Base-by-base conservation (phyloP, 164 flowering plant genomes). In the Vitis amurensis region DNA sequence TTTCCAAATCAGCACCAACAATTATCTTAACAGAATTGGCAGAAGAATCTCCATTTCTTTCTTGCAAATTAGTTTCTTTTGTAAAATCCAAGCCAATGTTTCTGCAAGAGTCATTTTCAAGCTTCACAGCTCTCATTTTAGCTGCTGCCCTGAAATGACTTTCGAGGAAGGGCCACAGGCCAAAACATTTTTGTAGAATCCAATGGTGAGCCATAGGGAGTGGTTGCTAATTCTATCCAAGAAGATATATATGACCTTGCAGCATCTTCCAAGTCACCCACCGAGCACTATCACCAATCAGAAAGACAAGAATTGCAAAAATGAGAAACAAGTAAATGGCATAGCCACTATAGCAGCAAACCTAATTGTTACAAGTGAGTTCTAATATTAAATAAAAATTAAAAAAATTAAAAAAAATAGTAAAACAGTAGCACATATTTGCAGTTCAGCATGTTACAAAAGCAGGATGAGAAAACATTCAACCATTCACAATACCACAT, bases 141-240 rank as follows among this genome's bases (percentile, higher is more conserved):
- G 99, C 98, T 37, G 97, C 97, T 64, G 97, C 97, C 82, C 77
- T 87, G 70, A 87, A 76, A 73, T 92, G 97, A 75, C 97, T 93
- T 93, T 68, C 98, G 87, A 66, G 99, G 97, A 67, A 83, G 85
- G 29, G 91, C 86, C 19, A 83, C 90, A 17, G 99, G 99, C 97
- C 97, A 93, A 81, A 89, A 93, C 94, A 96, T 89, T 85, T 91
- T 93, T 73, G 91, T 67, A 63, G 92, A 73, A 81, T 96, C 99
- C 68, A 93, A 75, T 17, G 82, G 75, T 56, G 97, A 91, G 61
- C 99, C 98, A 78, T 84, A 92, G 31, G 98, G 87, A 71, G 99
- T 92, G 53, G 87, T 84, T 72, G 92, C 89, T 56, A 96, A 92
- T 50, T 96, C 93, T 37, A 89, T 73, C 98, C 98, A 96, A 12